Percentiles rank a stretch among this genome's conserved stretches.
Conservation (phyloP, 768 basidiomycete species). For the Russula ochroleuca region DNA sequence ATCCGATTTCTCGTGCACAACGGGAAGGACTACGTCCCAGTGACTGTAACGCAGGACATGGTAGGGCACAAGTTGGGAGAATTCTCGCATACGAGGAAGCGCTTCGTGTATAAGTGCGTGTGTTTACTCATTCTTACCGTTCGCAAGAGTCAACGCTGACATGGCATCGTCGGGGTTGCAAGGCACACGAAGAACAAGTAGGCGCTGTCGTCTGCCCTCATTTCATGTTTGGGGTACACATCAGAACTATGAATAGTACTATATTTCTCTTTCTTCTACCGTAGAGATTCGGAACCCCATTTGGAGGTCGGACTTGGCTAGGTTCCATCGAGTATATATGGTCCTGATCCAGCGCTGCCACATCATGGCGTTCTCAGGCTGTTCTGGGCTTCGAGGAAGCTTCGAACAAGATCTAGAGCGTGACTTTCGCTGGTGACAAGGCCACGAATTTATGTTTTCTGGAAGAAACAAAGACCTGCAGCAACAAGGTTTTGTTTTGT, state of each 20-base stretch:
- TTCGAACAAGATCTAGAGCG: neutral
- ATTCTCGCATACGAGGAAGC: constrained; percentile 86
- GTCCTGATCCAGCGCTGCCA: neutral
- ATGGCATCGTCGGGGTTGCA: neutral
- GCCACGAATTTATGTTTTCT: neutral
- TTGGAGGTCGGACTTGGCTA: neutral
- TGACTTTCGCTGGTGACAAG: neutral
- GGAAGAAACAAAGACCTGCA: neutral
- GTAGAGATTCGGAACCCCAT: neutral
- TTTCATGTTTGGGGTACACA: neutral
- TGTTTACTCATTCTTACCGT: neutral
- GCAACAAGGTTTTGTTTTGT: neutral
- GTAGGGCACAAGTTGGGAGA: constrained; percentile 97
- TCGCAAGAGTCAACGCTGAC: neutral
- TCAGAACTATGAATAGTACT: neutral
- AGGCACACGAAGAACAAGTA: constrained; percentile 46
- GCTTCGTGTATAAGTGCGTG: constrained; percentile 79
- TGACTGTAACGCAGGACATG: constrained; percentile 92
- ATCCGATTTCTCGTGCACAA: constrained; percentile 92
- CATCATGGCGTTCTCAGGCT: neutral
- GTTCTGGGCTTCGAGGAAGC: neutral
- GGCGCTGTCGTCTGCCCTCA: constrained; percentile 1
- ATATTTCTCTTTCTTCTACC: neutral
- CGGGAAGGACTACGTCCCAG: constrained; percentile 83
- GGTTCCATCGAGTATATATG: neutral